Base-by-base conservation (phyloP, 2,329 filamentous ascomycete species). In the Xylariaceae sp. region DNA sequence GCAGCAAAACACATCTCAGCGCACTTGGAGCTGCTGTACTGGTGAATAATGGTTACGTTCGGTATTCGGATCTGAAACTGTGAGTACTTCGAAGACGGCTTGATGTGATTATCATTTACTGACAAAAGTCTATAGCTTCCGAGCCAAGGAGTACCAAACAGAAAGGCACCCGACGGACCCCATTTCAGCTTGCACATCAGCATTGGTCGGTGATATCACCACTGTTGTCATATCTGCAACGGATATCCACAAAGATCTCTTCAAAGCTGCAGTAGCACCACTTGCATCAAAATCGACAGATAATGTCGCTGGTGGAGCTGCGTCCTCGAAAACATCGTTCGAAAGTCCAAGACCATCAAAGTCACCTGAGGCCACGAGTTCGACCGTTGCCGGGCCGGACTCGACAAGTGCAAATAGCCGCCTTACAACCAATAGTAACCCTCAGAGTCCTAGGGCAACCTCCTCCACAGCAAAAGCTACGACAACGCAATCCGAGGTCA, bases 161-260 rank as follows among this genome's bases (percentile, higher is more conserved):
- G 87, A 90, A 55, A 83, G 87, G 34, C 87, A 91, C 44, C 90
- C 89, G 0, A 84, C 81, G 64, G 90, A 94, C 60, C 89, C 90
- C 0, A 81, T 95, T 29, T 85, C 87, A 11, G 89, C 89, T 26
- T 88, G 84, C 12, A 85, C 89, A 0, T 82, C 84, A 44, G 89
- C 91, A 0, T 72, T 96, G 0, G 75, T 95, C n/a, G 87, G 88
- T 4, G 92, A 91, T n/a, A 76, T 94, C 46, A 85, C 87, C 30
- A 87, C 81, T 40, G 85, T 96, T 54, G 82, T 88, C 64, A 87
- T 95, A 80, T 89, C 89, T 1, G 78, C 95, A 41, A 88, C 88
- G 1, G 90, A 95, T 65, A 80, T 86, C 61, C 83, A 83, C 2
- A 72, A 78, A 19, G 78, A 83, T 55, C 68, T 84, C 4, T 81